Percentiles rank a stretch among this genome's conserved stretches.
phyloP scores from a whole-genome alignment of 768 basidiomycete species.

The Leccinum variicolor region DNA sequence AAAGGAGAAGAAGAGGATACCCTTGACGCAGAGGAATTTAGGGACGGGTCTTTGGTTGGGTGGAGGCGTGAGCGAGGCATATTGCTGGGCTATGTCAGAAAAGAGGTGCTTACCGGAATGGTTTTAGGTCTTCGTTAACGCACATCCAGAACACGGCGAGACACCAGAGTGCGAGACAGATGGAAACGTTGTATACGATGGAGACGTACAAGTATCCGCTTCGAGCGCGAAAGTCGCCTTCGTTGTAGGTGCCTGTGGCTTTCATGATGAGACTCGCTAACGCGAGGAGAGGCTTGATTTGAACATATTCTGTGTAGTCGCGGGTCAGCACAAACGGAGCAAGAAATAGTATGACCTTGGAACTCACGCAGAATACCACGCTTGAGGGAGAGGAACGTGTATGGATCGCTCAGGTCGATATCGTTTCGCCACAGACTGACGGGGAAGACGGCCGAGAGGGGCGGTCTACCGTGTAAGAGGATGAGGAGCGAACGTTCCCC shows the following conservation, averaged over 20 bases:
- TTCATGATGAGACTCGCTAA: slow-evolving; percentile 83
- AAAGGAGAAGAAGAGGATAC: slow-evolving; percentile 97
- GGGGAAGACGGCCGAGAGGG: slow-evolving; percentile 86
- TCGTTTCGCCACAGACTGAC: slow-evolving; percentile 78
- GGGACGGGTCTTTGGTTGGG: slow-evolving; percentile 67
- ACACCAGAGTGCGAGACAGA: slow-evolving; percentile 81
- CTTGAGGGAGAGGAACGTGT: slow-evolving; percentile 90
- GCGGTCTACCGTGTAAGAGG: slow-evolving; percentile 84
- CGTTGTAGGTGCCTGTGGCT: slow-evolving; percentile 80
- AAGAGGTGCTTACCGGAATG: slow-evolving; percentile 61
- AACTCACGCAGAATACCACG: slow-evolving; percentile 85
- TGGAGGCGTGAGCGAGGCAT: background rate
- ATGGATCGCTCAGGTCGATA: slow-evolving; percentile 92
- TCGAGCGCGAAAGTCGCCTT: slow-evolving; percentile 79
- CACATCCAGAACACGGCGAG: slow-evolving; percentile 97
- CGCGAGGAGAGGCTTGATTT: slow-evolving; percentile 90
- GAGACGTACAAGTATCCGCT: slow-evolving; percentile 93
- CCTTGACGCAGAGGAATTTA: slow-evolving; percentile 98
- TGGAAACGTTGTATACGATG: slow-evolving; percentile 80
- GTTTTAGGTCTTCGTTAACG: slow-evolving; percentile 83
- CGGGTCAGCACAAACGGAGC: background rate
- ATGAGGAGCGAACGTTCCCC: slow-evolving; percentile 94
- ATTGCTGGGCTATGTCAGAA: background rate
- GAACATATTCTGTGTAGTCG: slow-evolving; percentile 81
- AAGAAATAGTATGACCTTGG: slow-evolving; percentile 8